Evolutionary conservation across 768 basidiomycete species (phyloP).

Genomic region (Leccinellum rugosiceps): DNA sequence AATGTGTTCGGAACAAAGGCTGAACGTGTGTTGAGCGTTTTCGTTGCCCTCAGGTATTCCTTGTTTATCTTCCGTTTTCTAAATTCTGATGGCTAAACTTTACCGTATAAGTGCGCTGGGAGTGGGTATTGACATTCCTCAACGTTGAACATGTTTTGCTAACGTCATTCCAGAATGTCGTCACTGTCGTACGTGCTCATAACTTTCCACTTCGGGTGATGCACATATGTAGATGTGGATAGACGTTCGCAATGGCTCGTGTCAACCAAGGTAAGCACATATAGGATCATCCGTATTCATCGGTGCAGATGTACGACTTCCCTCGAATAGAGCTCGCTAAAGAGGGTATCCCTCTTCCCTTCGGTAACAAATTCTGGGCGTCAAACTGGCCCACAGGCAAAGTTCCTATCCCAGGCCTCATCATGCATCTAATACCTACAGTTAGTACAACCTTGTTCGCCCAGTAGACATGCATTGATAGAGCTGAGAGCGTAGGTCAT

Average conservation of each 20-base stretch:
- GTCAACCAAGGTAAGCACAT: conserved; percentile 45
- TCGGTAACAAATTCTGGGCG: conserved; percentile 58
- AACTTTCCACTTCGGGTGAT: background rate
- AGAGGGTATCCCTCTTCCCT: conserved; percentile 59
- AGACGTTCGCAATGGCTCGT: conserved; percentile 50
- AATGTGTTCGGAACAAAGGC: conserved; percentile 56
- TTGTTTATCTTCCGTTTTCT: background rate
- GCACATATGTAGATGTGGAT: background rate
- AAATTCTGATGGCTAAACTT: background rate
- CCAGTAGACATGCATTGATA: background rate
- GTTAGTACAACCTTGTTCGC: conserved; percentile 21
- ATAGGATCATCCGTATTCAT: background rate
- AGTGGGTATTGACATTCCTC: conserved; percentile 15
- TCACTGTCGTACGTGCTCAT: conserved; percentile 27
- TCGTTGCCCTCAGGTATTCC: conserved; percentile 52
- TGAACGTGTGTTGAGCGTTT: conserved; percentile 52
- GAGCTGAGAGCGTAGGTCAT: conserved; percentile 37
- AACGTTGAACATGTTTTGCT: background rate
- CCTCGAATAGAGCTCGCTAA: conserved; percentile 50
- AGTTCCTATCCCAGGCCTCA: conserved; percentile 50
- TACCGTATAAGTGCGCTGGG: conserved; percentile 35
- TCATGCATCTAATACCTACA: conserved; percentile 53
- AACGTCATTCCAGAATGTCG: conserved; percentile 26
- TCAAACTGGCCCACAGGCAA: conserved; percentile 59
- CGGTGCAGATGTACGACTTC: background rate